phyloP scores from a whole-genome alignment of 176 grass and related monocot species.

The Zoysia pacifica region DNA sequence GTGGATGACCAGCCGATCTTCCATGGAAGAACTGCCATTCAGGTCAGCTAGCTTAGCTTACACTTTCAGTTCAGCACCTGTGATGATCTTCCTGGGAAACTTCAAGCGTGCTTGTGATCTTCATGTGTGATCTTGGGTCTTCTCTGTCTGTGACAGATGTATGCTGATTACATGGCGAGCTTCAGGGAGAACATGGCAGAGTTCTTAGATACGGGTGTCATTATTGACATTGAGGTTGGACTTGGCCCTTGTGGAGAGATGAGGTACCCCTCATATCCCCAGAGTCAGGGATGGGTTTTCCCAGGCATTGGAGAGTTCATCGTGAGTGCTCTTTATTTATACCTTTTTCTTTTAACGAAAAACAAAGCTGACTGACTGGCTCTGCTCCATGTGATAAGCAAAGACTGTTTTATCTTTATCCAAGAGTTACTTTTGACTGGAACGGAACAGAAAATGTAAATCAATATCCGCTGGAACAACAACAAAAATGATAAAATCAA shows the following conservation, averaged over 20 bases:
- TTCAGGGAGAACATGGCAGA: slow-evolving; percentile 79
- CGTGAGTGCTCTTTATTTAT: slow-evolving; percentile 46
- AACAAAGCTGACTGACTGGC: background rate
- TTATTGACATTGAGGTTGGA: slow-evolving; percentile 88
- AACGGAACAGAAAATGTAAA: background rate
- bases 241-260: slow-evolving; percentile 85
- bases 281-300: slow-evolving; percentile 74
- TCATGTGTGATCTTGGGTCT: background rate
- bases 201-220: slow-evolving; percentile 64
- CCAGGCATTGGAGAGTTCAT: slow-evolving; percentile 94
- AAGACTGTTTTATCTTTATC: background rate
- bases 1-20: slow-evolving; percentile 84
- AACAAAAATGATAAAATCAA: background rate
- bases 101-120: background rate
- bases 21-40: slow-evolving; percentile 63
- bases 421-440: background rate
- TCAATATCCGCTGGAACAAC: background rate
- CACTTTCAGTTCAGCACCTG: background rate
- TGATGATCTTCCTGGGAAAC: background rate
- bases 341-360: background rate
- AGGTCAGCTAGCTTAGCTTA: slow-evolving; percentile 46
- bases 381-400: slow-evolving; percentile 31
- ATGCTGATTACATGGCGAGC: slow-evolving; percentile 86
- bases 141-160: slow-evolving; percentile 56
- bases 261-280: slow-evolving; percentile 87